These are phyloP conservation scores for Globisporangium perplexum DNA, from an alignment of 352 stramenopile genomes.

Conservation along the genomic window DNA sequence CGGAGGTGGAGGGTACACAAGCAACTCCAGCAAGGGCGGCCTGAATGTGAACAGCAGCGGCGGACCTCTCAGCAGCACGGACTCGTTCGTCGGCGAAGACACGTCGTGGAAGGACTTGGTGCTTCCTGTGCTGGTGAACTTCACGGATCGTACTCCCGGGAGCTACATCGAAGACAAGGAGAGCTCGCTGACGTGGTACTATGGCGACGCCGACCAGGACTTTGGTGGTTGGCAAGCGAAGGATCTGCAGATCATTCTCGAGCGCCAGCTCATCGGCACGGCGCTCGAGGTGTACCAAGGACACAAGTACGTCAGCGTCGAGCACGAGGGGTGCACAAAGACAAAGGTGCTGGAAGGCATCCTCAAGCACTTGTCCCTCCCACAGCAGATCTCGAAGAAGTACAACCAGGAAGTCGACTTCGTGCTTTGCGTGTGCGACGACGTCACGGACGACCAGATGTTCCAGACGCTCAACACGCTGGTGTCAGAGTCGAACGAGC, in stretches of 20 bases:
- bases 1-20: slow-evolving; percentile 20
- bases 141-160: slow-evolving; percentile 69
- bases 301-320: slow-evolving; percentile 75
- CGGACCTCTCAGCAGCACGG: slow-evolving; percentile 24
- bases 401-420: slow-evolving; percentile 81
- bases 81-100: slow-evolving; percentile 51
- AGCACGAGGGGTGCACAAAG: slow-evolving; percentile 79
- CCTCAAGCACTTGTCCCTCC: slow-evolving; percentile 63
- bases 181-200: slow-evolving; percentile 86
- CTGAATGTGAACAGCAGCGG: slow-evolving; percentile 12
- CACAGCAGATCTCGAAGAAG: slow-evolving; percentile 58
- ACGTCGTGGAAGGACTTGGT: slow-evolving; percentile 80
- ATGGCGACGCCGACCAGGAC: slow-evolving; percentile 76
- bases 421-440: slow-evolving; percentile 85
- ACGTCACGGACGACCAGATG: slow-evolving; percentile 88
- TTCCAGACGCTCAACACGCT: slow-evolving; percentile 83
- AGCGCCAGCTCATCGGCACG: slow-evolving; percentile 78
- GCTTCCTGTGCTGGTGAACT: slow-evolving; percentile 68
- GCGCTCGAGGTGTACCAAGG: slow-evolving; percentile 86
- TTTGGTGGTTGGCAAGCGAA: slow-evolving; percentile 88
- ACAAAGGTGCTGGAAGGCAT: slow-evolving; percentile 68
- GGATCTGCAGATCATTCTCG: slow-evolving; percentile 87
- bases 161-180: slow-evolving; percentile 86
- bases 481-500: slow-evolving; percentile 68
- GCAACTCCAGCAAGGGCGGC: slow-evolving; percentile 8